Base-by-base conservation (phyloP, 2,329 filamentous ascomycete genomes). In the Dothiorella sarmentorum region DNA sequence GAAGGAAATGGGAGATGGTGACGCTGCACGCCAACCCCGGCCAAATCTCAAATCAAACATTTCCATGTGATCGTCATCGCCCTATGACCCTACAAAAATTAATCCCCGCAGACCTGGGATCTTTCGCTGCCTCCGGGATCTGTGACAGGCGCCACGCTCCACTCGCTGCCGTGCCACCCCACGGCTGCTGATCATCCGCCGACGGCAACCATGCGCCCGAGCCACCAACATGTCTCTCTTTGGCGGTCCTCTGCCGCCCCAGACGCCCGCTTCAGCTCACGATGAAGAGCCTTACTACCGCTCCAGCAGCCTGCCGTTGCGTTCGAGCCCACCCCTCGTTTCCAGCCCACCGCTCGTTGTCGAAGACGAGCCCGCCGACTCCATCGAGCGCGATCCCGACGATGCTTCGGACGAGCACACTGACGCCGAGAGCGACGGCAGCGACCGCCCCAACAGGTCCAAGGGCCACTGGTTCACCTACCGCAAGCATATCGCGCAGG, bases 381-480 rank as follows among this genome's bases (percentile, higher is more conserved):
- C 57, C 15, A 45, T 53, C 37, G 57, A 59, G 38, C 57, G 20
- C 38, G 18, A 52, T 11, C 27, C 13, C 38, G 35, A 27, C 29
- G 33, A 43, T 13, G 43, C 55, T 2, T 20, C 42, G n/a, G 18
- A 53, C 20, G 26, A 60, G 18, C n/a, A 24, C 33, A 44, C 11
- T 9, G 51, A 63, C 57, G 35, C 62, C 53, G 26, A 66, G 10
- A 29, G 62, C 43, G 65, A 65, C 26, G n/a, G n/a, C n/a, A 33
- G 53, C 22, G 29, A 33, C 3, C 68, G 72, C 33, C 86, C 86
- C 9, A n/a, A n/a, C n/a, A 94, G 85, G 61, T 95, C 88, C 80
- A 77, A 71, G n/a, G 90, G 91, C 1, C 73, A 81, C 1, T 73
- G 81, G 15, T 82, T 81, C 31, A 87, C 86, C 63, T 96, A 91